These are phyloP conservation scores for Meripilus lineatus DNA, from an alignment of 1,284 basidiomycete genomes.

Conservation along the genomic window DNA sequence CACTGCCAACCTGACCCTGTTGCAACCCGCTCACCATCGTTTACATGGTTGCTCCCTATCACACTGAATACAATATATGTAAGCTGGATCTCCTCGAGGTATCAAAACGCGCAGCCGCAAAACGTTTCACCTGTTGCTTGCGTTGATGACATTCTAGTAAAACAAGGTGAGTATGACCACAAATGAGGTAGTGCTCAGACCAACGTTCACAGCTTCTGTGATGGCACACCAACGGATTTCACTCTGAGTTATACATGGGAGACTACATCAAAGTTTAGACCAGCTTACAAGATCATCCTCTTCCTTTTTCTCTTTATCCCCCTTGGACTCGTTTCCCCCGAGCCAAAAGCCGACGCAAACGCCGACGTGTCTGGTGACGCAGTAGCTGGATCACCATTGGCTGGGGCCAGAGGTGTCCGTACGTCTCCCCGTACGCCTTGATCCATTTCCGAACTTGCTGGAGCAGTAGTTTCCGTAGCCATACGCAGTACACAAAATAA, in stretches of 20 bases:
- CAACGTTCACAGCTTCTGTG: conserved; percentile 21
- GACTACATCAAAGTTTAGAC: background rate
- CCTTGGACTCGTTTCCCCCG: conserved; percentile 1
- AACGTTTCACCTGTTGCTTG: conserved; percentile 24
- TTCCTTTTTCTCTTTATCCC: conserved; percentile 15
- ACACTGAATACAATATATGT: conserved; percentile 12
- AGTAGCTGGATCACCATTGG: background rate
- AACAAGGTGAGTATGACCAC: background rate
- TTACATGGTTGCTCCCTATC: conserved; percentile 21
- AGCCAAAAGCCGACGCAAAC: conserved; percentile 15
- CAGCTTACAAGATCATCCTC: conserved; percentile 18
- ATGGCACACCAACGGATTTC: background rate
- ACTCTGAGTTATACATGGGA: background rate
- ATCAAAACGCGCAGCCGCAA: no score
- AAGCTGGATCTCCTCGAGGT: background rate
- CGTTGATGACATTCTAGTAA: conserved; percentile 19
- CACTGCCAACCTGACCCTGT: no score
- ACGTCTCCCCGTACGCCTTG: no score
- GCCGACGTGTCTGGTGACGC: conserved; percentile 4
- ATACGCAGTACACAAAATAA: background rate
- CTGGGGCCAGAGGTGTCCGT: background rate
- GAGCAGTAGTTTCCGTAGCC: background rate
- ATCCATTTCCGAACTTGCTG: background rate
- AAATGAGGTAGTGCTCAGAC: no score
- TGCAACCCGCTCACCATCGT: conserved; percentile 23